Evolutionary conservation across 2,329 filamentous ascomycete genomes (phyloP).

Genomic region (Venturia pyrina): DNA sequence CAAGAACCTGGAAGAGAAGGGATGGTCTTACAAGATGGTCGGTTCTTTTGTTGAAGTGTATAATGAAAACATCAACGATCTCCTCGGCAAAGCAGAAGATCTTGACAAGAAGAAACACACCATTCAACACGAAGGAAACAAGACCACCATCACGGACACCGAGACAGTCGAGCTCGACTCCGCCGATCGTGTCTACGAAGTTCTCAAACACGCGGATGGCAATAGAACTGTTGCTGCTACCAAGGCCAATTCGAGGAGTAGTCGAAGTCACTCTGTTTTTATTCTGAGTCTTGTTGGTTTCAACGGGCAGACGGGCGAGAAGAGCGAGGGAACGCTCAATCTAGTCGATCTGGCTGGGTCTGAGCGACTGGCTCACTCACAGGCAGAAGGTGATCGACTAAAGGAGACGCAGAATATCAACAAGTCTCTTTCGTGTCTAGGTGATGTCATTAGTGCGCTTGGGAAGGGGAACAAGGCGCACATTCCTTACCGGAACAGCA

Average conservation of each 20-base stretch:
- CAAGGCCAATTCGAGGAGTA: conserved; percentile 93
- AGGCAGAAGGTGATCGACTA: conserved; percentile 75
- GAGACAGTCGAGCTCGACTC: conserved; percentile 69
- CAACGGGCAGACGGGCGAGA: conserved; percentile 68
- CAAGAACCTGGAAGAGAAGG: conserved; percentile 73
- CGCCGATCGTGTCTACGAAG: conserved; percentile 66
- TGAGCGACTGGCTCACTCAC: conserved; percentile 78
- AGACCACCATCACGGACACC: conserved; percentile 73
- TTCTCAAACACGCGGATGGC: conserved; percentile 68
- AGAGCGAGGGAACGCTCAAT: conserved; percentile 87
- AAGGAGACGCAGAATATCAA: conserved; percentile 98
- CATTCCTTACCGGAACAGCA: conserved; percentile 91
- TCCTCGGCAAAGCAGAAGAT: conserved; percentile 62
- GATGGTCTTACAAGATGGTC: conserved; percentile 90
- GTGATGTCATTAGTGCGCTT: conserved; percentile 91
- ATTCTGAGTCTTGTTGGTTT: conserved; percentile 61
- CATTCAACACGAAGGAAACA: conserved; percentile 70
- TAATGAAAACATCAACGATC: conserved; percentile 91
- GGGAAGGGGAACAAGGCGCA: conserved; percentile 52
- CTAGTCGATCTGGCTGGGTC: conserved; percentile 92
- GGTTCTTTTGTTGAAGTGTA: conserved; percentile 96
- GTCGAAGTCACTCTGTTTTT: conserved; percentile 91
- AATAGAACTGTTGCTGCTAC: conserved; percentile 92
- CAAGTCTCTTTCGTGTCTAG: conserved; percentile 80
- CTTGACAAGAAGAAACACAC: conserved; percentile 78